Evolutionary conservation across 2,329 filamentous ascomycete species (phyloP), one percentile per base, ranked within the genome.

Genomic region (Periglandula ipomoeae): DNA sequence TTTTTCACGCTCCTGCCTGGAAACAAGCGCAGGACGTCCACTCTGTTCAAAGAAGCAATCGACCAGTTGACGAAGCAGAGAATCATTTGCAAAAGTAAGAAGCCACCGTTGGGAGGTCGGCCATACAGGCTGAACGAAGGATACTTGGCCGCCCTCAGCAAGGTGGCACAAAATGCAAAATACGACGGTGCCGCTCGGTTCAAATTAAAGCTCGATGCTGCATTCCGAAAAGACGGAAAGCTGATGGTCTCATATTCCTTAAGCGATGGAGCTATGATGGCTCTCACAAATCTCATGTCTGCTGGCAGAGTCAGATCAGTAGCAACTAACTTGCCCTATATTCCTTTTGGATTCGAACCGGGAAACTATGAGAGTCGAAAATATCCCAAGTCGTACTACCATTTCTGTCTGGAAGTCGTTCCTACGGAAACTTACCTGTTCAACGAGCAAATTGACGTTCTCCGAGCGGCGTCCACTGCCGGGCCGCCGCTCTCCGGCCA

Each of bases 291-390:
- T 56, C 63, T 90, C 48, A 75, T 82, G 52, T 78, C 80, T 1
- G 62, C 74, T 44, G 76, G 78, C 3, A 72, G 76, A 37, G 69
- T 89, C 38, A 68, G 61, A 15, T 59, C 86, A 6, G 65, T 72
- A 3, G 70, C 78, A 0, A 59, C 73, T 2, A 70, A 82, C 37
- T 73, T 85, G 5, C 79, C 79, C 1, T 58, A 74, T 44, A 79
- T 86, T 26, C 81, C 82, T 2, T 83, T 85, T 60, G 85, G 86
- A 1, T 85, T 89, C 58, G 76, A 79, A 47, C 82, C 83, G 7
- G 79, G 79, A 15, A 81, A 85, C 54, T 89, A 89, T 63, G 80
- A 86, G 58, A 84, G 81, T 20, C 75, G 84, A 48, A 79, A 79
- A 50, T 82, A 84, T 53, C 78, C 85, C 32, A 83, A 84, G 55